Percentiles rank a stretch among this genome's conserved stretches.
phyloP scores from a whole-genome alignment of 208 protist genomes.

The Lotmaria passim region DNA sequence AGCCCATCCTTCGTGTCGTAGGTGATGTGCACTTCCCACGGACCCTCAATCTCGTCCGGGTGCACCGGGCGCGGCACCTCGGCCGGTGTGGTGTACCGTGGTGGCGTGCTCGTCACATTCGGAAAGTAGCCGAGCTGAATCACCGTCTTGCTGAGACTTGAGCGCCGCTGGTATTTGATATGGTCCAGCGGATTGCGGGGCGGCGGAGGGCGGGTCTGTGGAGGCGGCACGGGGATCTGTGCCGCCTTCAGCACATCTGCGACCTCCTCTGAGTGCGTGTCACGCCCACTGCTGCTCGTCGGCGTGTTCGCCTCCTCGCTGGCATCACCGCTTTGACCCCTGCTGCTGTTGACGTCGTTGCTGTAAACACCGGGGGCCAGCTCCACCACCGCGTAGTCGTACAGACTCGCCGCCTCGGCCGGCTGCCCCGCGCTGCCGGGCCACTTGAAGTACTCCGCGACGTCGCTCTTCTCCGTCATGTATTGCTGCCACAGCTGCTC shows the following conservation, averaged over 20 bases:
- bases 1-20: slow-evolving; percentile 79
- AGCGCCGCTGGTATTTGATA: slow-evolving; percentile 67
- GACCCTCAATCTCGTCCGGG: slow-evolving; percentile 90
- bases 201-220: slow-evolving; percentile 42
- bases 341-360: neutral
- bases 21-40: slow-evolving; percentile 83
- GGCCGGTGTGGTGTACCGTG: slow-evolving; percentile 38
- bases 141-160: slow-evolving; percentile 57
- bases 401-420: slow-evolving; percentile 48
- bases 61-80: slow-evolving; percentile 79
- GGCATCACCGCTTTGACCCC: no score
- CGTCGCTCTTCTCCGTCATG: slow-evolving; percentile 65
- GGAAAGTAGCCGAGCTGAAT: slow-evolving; percentile 90
- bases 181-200: slow-evolving; percentile 78
- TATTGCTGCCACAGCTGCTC: slow-evolving; percentile 87
- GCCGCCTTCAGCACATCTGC: slow-evolving; percentile 51
- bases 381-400: slow-evolving; percentile 79
- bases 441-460: slow-evolving; percentile 85
- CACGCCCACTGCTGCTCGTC: neutral
- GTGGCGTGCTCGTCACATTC: slow-evolving; percentile 68
- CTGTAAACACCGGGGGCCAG: slow-evolving; percentile 75
- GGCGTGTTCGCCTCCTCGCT: neutral
- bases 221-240: slow-evolving; percentile 70
- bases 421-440: slow-evolving; percentile 1
- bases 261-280: neutral